Base-by-base conservation (phyloP, 371 early-diverging fungal genomes). In the Mucor velutinosus region DNA sequence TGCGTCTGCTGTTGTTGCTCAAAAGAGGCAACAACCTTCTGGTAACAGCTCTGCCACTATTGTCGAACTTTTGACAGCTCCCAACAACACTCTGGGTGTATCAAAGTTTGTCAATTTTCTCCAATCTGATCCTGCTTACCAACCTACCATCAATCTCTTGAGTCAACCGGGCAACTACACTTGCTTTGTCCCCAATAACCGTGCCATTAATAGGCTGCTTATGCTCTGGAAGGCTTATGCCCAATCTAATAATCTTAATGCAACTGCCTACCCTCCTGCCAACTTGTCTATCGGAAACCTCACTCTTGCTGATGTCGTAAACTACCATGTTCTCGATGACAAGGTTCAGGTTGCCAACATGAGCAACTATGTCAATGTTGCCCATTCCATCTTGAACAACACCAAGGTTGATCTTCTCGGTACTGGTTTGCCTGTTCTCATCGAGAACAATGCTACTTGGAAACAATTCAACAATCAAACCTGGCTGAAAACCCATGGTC, bases 311-410 rank as follows among this genome's bases (percentile, higher is more conserved):
- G 78, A 82, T 58, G 30, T 82, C 8, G 49, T 79, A 14, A 27
- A 60, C n/a, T 82, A 82, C 49, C 82, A 82, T 58, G 56, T 76
- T 15, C 43, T 75, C 5, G 67, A 77, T 45, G 75, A 72, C 30
- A 71, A 66, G 23, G 58, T 65, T 17, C 23, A 68, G 19, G 62
- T 79, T 32, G 43, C 65, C 8, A 61, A 72, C 6, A 58, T 73
- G 53, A 58, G 64, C 14, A 32, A 35, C 1, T 64, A 62, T 55
- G 59, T 61, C 23, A 60, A 69, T 23, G 33, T 79, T 33, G 37
- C 64, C 6, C 49, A 71, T 21, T 75, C 82, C 5, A 10, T 75
- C 11, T 62, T 73, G 59, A 81, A 67, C 47, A 70, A 77, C 27
- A 64, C 74, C 17, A 62, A 70, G 17, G 51, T 72, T 4, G 66